Base-by-base conservation (phyloP, 2,329 filamentous ascomycete species). In the Cladosporium sp. region DNA sequence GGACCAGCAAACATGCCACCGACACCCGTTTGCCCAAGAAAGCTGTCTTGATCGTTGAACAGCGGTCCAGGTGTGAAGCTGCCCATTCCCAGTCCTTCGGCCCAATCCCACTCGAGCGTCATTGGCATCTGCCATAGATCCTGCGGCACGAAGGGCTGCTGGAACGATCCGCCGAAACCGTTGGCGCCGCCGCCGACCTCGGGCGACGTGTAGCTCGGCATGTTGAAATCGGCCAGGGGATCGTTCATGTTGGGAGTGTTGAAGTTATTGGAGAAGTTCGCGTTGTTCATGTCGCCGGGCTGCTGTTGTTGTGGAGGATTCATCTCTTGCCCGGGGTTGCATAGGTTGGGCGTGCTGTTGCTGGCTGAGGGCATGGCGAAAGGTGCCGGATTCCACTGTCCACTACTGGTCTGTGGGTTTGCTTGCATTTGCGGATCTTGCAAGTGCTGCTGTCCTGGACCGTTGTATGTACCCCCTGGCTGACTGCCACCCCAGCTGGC, bases 41-140 rank as follows among this genome's bases (percentile, higher is more conserved):
- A 51, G 3, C 40, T 40, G 12, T 51, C 48, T 22, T 52, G 42
- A 4, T 47, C 50, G 6, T 24, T 54, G 40, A 56, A 57, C 51
- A 51, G 53, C 8, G 58, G 56, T 8, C 62, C 63, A 4, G 61
- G 60, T 7, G 64, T 62, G 43, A 66, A 65, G 43, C 57, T 60
- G 2, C 63, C 62, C 30, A 64, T 44, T 4, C 63, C 63, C n/a
- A 67, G 39, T 1, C 64, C 64, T 41, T 78, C 75, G 2, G 73
- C 80, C 84, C 84, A 88, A 58, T 86, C 89, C 90, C 91, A 96
- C 65, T 97, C 92, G 18, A 97, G 78, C 2, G 89, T 95, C 85
- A 96, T 95, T 1, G 92, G 91, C 81, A 97, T 85, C 67, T 92
- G 87, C 83, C 93, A 99, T 20, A 97, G 71, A 70, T 97, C 93